Base-by-base conservation (phyloP, 2,329 filamentous ascomycete genomes). In the Aspergillus pseudoviridinutans region DNA sequence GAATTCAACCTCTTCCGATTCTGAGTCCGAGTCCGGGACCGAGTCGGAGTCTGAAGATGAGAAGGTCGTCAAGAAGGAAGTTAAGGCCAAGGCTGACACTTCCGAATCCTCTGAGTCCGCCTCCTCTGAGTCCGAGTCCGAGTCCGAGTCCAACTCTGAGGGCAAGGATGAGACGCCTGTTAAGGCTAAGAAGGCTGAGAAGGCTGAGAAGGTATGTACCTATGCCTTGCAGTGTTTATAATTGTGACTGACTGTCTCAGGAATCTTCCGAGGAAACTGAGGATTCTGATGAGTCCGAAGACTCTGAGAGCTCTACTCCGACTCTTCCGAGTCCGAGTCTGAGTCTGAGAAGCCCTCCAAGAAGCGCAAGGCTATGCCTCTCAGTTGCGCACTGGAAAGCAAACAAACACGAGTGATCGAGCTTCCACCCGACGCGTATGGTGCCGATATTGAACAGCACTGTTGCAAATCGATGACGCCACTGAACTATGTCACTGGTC, bases 341-440 rank as follows among this genome's bases (percentile, higher is more conserved):
- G 59, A 65, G 59, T 70, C 66, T 51, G 59, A 65, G 59, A 71
- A 74, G 64, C 63, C 67, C 54, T 69, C 68, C 64, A 71, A 77
- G 71, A 81, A 81, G 72, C 79, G 79, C 67, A 81, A 80, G 73
- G 78, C 78, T 25, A n/a, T n/a, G n/a, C n/a, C n/a, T n/a, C n/a
- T n/a, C n/a, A n/a, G n/a, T n/a, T n/a, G n/a, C n/a, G n/a, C n/a
- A n/a, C n/a, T n/a, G n/a, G n/a, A n/a, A n/a, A n/a, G n/a, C n/a
- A n/a, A 3, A 17, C 12, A 35, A 14, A 35, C 2, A 2, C 32
- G 12, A 17, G 32, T 17, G 32, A 14, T 35, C 1, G 32, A 35
- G 32, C 32, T 35, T 6, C 9, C 22, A 7, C 41, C 12, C n/a
- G 20, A 20, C 6, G 17, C 12, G 20, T 22, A 44, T 44, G 41